Conservation (phyloP, 495 filamentous ascomycete genomes). For the Hypoxylon rickii region DNA sequence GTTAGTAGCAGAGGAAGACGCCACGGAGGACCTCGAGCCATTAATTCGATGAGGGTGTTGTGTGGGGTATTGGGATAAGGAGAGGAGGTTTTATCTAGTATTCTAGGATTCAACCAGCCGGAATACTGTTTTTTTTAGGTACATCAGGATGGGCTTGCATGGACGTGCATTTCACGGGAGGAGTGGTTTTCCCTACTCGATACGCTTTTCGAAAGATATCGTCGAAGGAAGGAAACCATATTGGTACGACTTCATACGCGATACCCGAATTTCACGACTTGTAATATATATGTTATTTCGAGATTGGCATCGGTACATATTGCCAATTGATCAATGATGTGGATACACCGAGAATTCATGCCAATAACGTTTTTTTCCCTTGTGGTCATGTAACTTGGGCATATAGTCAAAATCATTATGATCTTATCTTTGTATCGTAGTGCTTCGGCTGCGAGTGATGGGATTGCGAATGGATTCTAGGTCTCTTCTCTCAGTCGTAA, state of each 20-base stretch:
- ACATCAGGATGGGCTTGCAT: neutral
- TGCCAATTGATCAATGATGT: neutral
- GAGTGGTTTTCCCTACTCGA: neutral
- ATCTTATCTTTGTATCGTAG: too few relatives aligned
- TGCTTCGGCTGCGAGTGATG: too few relatives aligned
- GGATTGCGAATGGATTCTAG: too few relatives aligned
- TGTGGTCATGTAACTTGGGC: too few relatives aligned
- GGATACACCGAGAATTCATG: neutral
- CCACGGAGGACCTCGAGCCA: too few relatives aligned
- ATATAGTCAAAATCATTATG: too few relatives aligned
- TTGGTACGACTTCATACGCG: slow-evolving; percentile 11
- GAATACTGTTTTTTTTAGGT: too few relatives aligned
- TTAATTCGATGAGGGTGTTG: too few relatives aligned
- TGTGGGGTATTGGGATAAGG: too few relatives aligned
- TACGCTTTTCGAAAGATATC: slow-evolving; percentile 12
- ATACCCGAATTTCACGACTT: slow-evolving; percentile 23
- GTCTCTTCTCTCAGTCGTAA: too few relatives aligned
- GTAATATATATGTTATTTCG: slow-evolving; percentile 2
- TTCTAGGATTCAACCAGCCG: neutral
- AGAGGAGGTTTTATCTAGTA: too few relatives aligned
- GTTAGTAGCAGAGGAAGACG: neutral
- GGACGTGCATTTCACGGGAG: slow-evolving; percentile 13
- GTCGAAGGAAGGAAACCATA: slow-evolving; percentile 12
- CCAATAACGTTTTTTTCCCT: too few relatives aligned
- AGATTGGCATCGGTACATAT: neutral